phyloP scores from a whole-genome alignment of 2,329 filamentous ascomycete species.

The Fusarium zealandicum region DNA sequence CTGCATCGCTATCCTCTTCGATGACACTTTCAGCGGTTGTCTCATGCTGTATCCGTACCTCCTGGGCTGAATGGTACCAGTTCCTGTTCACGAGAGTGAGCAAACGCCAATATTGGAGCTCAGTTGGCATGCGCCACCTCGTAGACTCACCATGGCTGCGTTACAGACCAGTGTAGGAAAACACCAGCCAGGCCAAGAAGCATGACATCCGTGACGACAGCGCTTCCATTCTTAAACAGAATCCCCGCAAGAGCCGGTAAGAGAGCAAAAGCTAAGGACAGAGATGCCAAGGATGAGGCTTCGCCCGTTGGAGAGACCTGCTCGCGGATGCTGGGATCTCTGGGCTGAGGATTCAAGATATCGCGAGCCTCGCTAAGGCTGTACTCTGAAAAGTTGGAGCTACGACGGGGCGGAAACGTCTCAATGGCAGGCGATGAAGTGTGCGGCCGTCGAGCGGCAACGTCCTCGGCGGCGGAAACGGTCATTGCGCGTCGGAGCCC shows the following conservation, averaged over 20 bases:
- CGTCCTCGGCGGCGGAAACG: conserved; percentile 43
- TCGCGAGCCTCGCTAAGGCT: conserved; percentile 75
- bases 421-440: conserved; percentile 38
- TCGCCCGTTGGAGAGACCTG: conserved; percentile 52
- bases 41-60: conserved; percentile 63
- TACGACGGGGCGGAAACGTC: conserved; percentile 63
- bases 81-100: conserved; percentile 27
- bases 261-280: conserved; percentile 84
- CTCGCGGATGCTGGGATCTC: conserved; percentile 41
- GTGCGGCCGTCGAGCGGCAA: conserved; percentile 18
- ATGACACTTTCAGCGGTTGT: conserved; percentile 49
- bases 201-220: conserved; percentile 84
- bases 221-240: conserved; percentile 83
- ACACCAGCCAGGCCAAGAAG: conserved; percentile 80
- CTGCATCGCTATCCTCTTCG: conserved; percentile 55
- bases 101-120: background rate
- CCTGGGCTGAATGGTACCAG: conserved; percentile 77
- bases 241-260: conserved; percentile 86
- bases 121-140: background rate
- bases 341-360: conserved; percentile 63
- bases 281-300: conserved; percentile 75
- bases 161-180: conserved; percentile 91
- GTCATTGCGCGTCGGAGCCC: conserved; percentile 53
- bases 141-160: conserved; percentile 78
- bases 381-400: conserved; percentile 80